Evolutionary conservation across 176 grass and related monocot genomes (phyloP), one percentile per base, ranked within the genome.

Genomic region (Oryza brachyantha): DNA sequence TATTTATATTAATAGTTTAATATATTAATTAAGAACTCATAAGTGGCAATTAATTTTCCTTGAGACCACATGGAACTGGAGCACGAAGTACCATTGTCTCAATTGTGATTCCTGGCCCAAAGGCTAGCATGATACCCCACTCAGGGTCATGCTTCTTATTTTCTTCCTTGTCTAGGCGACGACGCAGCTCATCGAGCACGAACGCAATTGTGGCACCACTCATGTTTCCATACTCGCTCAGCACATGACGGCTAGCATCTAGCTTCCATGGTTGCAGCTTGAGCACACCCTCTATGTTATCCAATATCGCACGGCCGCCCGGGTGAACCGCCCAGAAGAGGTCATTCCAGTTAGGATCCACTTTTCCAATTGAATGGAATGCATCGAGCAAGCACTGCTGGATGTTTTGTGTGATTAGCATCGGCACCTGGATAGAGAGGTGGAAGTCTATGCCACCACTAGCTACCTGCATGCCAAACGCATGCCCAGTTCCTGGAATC

Each of bases 261-360:
- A 82, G 71, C 81, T 85, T 88, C 41, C 76, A 70, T 22, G 88
- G 88, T 8, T 81, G 22, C 10, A 93, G 38, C 25, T 67, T 32
- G 46, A 93, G 12, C 62, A 81, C 70, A 4, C 48, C 70, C 29
- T 89, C 86, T 11, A 88, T 32, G 55, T 82, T 85, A 57, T 88
- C 85, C 32, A 88, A 10, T 48, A 88, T 79, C 8, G 24, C 48
- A 0, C 76, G 81, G 0, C 89, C 89, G 0, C 89, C 85, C 0
- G 85, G 81, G 60, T 88, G 89, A 5, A 81, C 80, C 21, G 83
- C 75, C 84, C 84, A 91, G 81, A 91, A 91, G 39, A 91, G 46
- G 14, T 85, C 83, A 46, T 91, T 87, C 75, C 79, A 90, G 41
- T 68, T 36, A 8, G 83, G 54, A 7, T 39, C 19, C 14, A 4